phyloP scores from a whole-genome alignment of 2,329 filamentous ascomycete genomes.

The Trichoderma atroviride region DNA sequence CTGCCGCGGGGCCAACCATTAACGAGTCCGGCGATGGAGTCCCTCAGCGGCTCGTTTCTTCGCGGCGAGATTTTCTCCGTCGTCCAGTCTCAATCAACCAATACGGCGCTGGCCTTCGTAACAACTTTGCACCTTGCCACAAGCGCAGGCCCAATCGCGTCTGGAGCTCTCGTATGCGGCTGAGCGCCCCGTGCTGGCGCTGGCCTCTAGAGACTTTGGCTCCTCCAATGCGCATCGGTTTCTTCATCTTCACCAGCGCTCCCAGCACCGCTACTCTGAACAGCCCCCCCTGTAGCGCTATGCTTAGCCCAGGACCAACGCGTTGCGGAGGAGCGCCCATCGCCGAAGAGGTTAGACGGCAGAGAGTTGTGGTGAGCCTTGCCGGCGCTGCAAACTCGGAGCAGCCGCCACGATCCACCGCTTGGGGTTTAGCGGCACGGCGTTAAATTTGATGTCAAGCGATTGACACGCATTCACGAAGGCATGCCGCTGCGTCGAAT shows the following conservation, averaged over 20 bases:
- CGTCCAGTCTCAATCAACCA: not conserved
- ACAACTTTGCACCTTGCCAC: not conserved
- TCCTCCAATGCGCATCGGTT: not conserved
- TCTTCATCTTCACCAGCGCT: not conserved
- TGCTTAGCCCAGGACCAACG: not conserved
- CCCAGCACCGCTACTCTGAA: not conserved
- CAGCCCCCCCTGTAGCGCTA: not conserved
- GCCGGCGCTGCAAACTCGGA: not conserved
- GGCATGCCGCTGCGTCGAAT: not conserved
- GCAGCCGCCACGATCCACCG: not conserved
- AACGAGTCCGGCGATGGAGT: not conserved
- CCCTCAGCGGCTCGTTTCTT: not conserved
- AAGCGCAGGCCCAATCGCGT: not conserved
- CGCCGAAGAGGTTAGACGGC: not conserved
- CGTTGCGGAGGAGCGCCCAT: not conserved
- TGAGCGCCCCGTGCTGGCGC: slow-evolving; percentile 5
- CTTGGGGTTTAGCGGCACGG: not conserved
- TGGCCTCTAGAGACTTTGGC: not conserved
- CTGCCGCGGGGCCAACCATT: not conserved
- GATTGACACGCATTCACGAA: slow-evolving; percentile 5
- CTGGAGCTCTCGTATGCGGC: slow-evolving; percentile 12
- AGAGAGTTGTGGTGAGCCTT: not conserved
- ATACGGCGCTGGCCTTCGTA: not conserved
- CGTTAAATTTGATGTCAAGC: slow-evolving; percentile 15
- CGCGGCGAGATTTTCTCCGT: slow-evolving; percentile 13